These are phyloP conservation scores for Artemisia tridentata DNA, from an alignment of 129 eudicot genomes.

Conservation along the genomic window DNA sequence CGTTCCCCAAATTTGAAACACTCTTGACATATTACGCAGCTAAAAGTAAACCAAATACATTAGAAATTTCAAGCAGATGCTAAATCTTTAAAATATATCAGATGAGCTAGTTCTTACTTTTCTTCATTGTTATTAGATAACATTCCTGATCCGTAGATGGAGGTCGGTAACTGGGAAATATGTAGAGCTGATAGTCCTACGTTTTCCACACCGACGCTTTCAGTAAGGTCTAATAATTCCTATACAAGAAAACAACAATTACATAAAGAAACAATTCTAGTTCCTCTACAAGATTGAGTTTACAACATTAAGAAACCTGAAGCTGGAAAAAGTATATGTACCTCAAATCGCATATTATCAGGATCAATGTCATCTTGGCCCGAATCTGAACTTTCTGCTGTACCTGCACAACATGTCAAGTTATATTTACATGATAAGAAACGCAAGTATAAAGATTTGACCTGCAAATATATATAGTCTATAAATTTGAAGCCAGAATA, in stretches of 20 bases:
- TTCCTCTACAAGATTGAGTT: background rate
- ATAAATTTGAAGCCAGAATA: background rate
- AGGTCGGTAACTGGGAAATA: slow-evolving; percentile 58
- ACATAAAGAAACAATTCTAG: background rate
- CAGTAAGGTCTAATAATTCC: slow-evolving; percentile 66
- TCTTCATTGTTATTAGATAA: slow-evolving; percentile 57
- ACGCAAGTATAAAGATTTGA: too few relatives aligned
- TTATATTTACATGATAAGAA: too few relatives aligned
- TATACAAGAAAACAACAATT: slow-evolving; percentile 26
- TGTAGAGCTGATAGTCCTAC: slow-evolving; percentile 54
- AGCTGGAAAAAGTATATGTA: slow-evolving; percentile 11
- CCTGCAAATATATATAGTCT: too few relatives aligned
- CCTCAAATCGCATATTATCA: slow-evolving; percentile 78
- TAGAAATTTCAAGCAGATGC: background rate
- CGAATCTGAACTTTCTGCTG: slow-evolving; percentile 31
- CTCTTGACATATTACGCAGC: slow-evolving; percentile 65
- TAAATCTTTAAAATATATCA: background rate
- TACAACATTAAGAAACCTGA: background rate
- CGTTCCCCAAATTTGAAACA: slow-evolving; percentile 44
- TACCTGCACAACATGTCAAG: slow-evolving; percentile 15
- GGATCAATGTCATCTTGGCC: slow-evolving; percentile 69
- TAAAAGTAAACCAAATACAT: slow-evolving; percentile 18
- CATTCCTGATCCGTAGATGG: slow-evolving; percentile 55
- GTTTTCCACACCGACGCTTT: slow-evolving; percentile 59
- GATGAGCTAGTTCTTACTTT: slow-evolving; percentile 32